Conservation (phyloP, 2,329 filamentous ascomycete species). For the Endothia cerciana region DNA sequence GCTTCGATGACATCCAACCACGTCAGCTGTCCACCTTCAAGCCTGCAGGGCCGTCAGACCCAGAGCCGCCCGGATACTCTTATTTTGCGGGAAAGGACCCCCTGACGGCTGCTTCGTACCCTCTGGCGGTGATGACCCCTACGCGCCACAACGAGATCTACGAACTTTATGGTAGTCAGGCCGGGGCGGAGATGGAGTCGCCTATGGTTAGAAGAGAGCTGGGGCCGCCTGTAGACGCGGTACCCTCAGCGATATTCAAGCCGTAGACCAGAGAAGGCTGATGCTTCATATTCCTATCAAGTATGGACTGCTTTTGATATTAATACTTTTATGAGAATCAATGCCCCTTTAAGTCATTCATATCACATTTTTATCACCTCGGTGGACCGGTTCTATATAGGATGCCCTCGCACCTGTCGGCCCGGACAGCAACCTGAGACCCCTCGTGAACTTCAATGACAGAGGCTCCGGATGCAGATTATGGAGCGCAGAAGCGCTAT, state of each 20-base stretch:
- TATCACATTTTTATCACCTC: too few relatives aligned
- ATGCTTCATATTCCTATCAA: too few relatives aligned
- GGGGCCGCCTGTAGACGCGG: not conserved
- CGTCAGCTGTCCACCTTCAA: not conserved
- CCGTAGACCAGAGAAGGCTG: not conserved
- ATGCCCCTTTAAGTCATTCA: too few relatives aligned
- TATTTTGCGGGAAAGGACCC: not conserved
- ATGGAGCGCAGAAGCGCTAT: not conserved
- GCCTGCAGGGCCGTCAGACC: not conserved
- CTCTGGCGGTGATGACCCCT: not conserved
- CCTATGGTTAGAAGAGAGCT: not conserved
- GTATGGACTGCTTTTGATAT: too few relatives aligned
- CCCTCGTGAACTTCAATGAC: too few relatives aligned
- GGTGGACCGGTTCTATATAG: too few relatives aligned
- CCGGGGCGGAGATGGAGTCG: not conserved
- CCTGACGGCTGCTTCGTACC: not conserved
- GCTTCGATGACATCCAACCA: not conserved
- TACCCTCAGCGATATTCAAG: not conserved
- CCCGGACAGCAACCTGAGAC: too few relatives aligned
- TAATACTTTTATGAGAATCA: too few relatives aligned
- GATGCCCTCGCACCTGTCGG: too few relatives aligned
- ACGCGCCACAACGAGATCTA: not conserved
- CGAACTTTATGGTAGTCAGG: slow-evolving; percentile 7
- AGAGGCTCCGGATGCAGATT: not conserved
- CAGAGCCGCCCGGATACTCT: not conserved